Evolutionary conservation across 805 yeast species (phyloP), one percentile per base, ranked within the genome.

Genomic region (Metschnikowia aberdeeniae): DNA sequence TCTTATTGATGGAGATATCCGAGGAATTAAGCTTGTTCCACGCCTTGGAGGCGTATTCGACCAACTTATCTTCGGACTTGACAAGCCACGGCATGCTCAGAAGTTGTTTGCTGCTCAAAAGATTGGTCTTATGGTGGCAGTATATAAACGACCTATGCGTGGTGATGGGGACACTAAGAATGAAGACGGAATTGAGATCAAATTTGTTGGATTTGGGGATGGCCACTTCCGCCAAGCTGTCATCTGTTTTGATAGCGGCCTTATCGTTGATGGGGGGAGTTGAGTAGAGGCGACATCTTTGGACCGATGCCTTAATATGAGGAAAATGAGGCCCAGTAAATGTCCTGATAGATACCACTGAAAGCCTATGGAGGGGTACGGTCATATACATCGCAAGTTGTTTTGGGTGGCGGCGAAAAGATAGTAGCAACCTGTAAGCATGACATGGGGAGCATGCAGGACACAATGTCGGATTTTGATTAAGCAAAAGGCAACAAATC

Each of bases 91-190:
- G 72, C 36, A 63, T 52, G 27, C 56, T 53, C 14, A 61, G 52
- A 11, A 51, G 37, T 48, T 67, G 70, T 11, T 58, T 47, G 17
- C 53, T 38, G 40, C 54, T 52, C 20, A 70, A 55, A 2, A 63
- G 50, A 4, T 56, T 41, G 1, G 68, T 66, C 35, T 58, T 70
- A 55, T 81, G 82, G 61, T 84, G 85, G 66, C 88, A 86, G 59
- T 82, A 82, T 22, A 89, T 63, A 60, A 78, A 84, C 3, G 86
- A 74, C 47, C 76, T 75, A 42, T 70, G 61, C 3, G 79, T 68
- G 5, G 92, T 82, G 24, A 89, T 69, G 6, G 97, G 97, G 5
- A 89, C 67, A 3, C 88, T 77, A 10, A 86, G 66, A 27, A 90
- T 63, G 53, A 84, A 79, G 53, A 86, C 80, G 3, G 80, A 72